phyloP scores from a whole-genome alignment of 2,329 filamentous ascomycete genomes.

The Fusarium nanum region DNA sequence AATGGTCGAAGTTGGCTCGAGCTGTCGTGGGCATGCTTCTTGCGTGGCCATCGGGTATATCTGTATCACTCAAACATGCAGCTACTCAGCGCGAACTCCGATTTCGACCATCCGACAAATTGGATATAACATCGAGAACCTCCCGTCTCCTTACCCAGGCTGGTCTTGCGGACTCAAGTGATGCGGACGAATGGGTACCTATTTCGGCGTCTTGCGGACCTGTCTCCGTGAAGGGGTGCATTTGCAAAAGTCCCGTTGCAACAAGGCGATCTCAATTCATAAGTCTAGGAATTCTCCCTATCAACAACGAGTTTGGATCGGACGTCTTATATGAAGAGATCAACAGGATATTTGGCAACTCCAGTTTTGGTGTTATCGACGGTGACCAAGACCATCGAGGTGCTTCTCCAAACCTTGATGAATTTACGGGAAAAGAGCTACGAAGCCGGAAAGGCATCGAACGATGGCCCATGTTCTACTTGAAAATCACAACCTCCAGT shows the following conservation, averaged over 20 bases:
- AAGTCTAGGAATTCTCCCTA: constrained; percentile 77
- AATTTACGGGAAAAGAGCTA: constrained; percentile 63
- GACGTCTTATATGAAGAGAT: constrained; percentile 81
- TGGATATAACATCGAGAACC: constrained; percentile 40
- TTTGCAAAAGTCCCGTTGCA: constrained; percentile 77
- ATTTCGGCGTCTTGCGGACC: constrained; percentile 73
- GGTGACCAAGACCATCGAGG: constrained; percentile 54
- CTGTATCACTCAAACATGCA: constrained; percentile 69
- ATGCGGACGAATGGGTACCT: constrained; percentile 73
- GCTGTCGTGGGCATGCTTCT: constrained; percentile 74
- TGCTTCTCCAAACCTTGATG: constrained; percentile 55
- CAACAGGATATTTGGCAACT: constrained; percentile 80
- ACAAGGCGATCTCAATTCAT: constrained; percentile 83
- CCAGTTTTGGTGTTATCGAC: constrained; percentile 77
- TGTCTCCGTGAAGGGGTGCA: constrained; percentile 74
- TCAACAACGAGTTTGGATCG: constrained; percentile 65
- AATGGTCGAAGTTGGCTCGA: constrained; percentile 73
- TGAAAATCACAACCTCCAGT: constrained; percentile 68
- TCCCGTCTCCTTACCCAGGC: constrained; percentile 73
- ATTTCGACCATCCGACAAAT: constrained; percentile 48
- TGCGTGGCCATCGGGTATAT: constrained; percentile 69
- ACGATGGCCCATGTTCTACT: constrained; percentile 88
- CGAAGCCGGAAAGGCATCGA: constrained; percentile 73
- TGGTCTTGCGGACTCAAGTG: constrained; percentile 66
- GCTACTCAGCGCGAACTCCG: constrained; percentile 52